phyloP scores from a whole-genome alignment of 2,329 filamentous ascomycete species.

The Stemphylium beticola region DNA sequence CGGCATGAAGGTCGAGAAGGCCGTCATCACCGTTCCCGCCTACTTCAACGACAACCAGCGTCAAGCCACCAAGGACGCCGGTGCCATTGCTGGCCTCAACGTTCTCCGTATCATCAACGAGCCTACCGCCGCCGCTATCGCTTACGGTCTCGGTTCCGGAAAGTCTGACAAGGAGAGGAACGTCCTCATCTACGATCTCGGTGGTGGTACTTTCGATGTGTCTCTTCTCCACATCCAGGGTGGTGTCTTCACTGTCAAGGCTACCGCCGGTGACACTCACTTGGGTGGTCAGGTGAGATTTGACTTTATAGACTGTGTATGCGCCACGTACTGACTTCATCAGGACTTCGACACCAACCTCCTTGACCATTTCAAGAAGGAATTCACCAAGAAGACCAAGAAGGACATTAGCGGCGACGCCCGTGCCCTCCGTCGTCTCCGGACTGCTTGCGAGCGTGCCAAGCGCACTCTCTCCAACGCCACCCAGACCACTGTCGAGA shows the following conservation, averaged over 20 bases:
- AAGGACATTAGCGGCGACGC: conserved; percentile 73
- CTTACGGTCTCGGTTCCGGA: conserved; percentile 94
- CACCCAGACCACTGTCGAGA: conserved; percentile 97
- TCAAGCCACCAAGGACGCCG: conserved; percentile 98
- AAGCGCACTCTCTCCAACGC: conserved; percentile 98
- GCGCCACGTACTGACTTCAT: conserved; percentile 4
- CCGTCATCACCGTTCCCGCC: conserved; percentile 96
- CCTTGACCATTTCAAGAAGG: conserved; percentile 95
- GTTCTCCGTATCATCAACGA: conserved; percentile 99
- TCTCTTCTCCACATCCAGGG: conserved; percentile 98
- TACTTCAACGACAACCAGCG: conserved; percentile 99
- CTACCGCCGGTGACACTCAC: conserved; percentile 96
- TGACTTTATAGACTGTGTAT: too few relatives aligned
- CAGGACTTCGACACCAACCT: conserved; percentile 97
- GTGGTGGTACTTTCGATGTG: conserved; percentile 99
- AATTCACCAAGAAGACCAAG: conserved; percentile 78
- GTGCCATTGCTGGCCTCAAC: conserved; percentile 95
- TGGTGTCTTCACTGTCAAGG: conserved; percentile 99
- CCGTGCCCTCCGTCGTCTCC: conserved; percentile 91
- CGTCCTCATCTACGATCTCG: conserved; percentile 99
- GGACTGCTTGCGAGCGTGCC: conserved; percentile 98
- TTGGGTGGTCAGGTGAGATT: conserved; percentile 76
- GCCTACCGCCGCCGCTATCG: conserved; percentile 96
- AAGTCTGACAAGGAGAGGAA: conserved; percentile 98
- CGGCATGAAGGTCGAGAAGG: conserved; percentile 98